Conservation (phyloP, 106 monocot species). For the Acorus gramineus region DNA sequence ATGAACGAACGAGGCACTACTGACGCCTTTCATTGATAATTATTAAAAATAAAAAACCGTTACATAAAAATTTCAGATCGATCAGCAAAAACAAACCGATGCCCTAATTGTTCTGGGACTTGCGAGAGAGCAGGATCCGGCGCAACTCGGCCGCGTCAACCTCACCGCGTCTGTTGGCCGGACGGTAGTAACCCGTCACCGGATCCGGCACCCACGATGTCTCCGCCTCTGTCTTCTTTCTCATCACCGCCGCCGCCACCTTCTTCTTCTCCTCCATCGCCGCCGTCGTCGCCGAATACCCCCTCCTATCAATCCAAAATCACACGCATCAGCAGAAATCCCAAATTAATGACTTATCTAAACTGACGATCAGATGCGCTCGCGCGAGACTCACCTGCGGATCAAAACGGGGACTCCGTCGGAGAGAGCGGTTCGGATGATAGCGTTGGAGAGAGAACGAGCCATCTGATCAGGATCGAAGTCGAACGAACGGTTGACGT, state of each 20-base stretch:
- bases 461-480: slow-evolving; percentile 2
- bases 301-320: neutral
- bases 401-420: neutral
- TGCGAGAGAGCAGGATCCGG: slow-evolving; percentile 3
- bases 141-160: slow-evolving; percentile 17
- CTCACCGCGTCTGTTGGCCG: slow-evolving; percentile 8
- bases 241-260: neutral
- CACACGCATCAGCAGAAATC: too few species aligned
- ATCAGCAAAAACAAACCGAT: too few species aligned
- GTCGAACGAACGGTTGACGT: neutral
- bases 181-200: slow-evolving; percentile 20
- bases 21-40: too few species aligned
- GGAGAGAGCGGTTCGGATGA: neutral
- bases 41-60: too few species aligned
- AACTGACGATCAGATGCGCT: too few species aligned
- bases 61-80: too few species aligned
- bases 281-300: slow-evolving; percentile 1
- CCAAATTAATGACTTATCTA: too few species aligned
- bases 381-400: neutral
- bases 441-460: slow-evolving; percentile 1
- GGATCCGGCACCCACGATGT: slow-evolving; percentile 25
- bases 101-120: neutral
- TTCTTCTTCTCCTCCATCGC: neutral
- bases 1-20: too few species aligned
- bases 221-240: slow-evolving; percentile 2